Percentiles rank a stretch among this genome's conserved stretches.
Evolutionary conservation across 2,329 filamentous ascomycete genomes (phyloP).

Genomic region (Trichothecium roseum): DNA sequence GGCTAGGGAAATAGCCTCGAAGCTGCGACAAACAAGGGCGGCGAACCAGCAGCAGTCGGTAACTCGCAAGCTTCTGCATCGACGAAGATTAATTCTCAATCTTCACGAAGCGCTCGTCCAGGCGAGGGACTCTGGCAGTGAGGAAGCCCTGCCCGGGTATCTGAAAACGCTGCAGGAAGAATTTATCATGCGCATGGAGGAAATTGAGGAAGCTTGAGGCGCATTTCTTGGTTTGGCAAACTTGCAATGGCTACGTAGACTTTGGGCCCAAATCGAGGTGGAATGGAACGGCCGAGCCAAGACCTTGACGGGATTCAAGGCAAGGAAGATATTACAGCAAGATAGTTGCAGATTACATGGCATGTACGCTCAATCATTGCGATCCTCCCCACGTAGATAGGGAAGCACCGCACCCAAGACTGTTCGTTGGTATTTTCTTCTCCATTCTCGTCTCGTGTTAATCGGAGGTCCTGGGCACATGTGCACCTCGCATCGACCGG

Average conservation of each 20-base stretch:
- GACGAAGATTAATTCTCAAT: slow-evolving; percentile 62
- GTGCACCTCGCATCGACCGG: slow-evolving; percentile 35
- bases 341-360: not conserved
- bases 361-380: slow-evolving; percentile 51
- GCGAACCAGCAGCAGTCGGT: slow-evolving; percentile 48
- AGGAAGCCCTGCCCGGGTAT: slow-evolving; percentile 40
- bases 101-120: slow-evolving; percentile 64
- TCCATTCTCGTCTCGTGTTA: slow-evolving; percentile 39
- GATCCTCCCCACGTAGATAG: slow-evolving; percentile 40
- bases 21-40: slow-evolving; percentile 47
- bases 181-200: slow-evolving; percentile 62
- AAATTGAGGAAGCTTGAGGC: slow-evolving; percentile 36
- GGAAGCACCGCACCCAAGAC: slow-evolving; percentile 51
- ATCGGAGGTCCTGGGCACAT: slow-evolving; percentile 37
- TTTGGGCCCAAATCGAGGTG: no score
- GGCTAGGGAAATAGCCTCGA: slow-evolving; percentile 56
- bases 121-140: slow-evolving; percentile 51
- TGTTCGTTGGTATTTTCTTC: slow-evolving; percentile 38
- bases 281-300: no score
- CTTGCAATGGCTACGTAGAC: no score
- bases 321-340: no score
- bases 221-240: not conserved
- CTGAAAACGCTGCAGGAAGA: slow-evolving; percentile 48
- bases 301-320: no score
- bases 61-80: slow-evolving; percentile 46